phyloP scores from a whole-genome alignment of 129 eudicot species.

The Centella asiatica region DNA sequence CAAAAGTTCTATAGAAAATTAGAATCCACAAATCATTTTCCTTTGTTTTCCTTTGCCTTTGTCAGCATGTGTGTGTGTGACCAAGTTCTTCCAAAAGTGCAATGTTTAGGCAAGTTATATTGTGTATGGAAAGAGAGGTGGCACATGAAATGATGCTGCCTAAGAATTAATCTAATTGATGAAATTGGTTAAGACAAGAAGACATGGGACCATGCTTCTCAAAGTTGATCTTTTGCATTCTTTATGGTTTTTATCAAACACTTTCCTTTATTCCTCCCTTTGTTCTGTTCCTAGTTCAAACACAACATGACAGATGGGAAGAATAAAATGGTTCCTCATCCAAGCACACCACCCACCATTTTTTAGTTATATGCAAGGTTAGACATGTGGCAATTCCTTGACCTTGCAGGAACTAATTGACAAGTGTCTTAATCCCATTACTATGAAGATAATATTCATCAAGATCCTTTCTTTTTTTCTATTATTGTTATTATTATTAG shows the following conservation, averaged over 20 bases:
- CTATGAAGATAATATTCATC: no score
- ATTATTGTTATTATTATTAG: no score
- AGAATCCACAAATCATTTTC: no score
- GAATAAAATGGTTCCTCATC: constrained; percentile 4
- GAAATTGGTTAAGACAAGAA: neutral
- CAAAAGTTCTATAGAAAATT: no score
- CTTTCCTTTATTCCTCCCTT: constrained; percentile 15
- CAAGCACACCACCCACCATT: constrained; percentile 6
- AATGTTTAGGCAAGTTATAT: neutral
- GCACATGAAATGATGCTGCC: constrained; percentile 17
- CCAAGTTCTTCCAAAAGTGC: constrained; percentile 15
- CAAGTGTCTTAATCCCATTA: constrained; percentile 1
- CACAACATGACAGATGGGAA: constrained; percentile 20
- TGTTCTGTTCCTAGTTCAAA: constrained; percentile 20
- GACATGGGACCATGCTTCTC: constrained; percentile 25
- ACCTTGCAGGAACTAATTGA: constrained; percentile 17
- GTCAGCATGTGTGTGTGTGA: neutral
- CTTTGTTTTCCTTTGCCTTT: neutral
- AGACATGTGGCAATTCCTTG: constrained; percentile 11
- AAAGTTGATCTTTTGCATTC: constrained; percentile 21
- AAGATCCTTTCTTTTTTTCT: no score
- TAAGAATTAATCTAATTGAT: neutral
- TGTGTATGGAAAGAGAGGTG: constrained; percentile 1
- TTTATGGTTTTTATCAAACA: constrained; percentile 19
- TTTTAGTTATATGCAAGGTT: constrained; percentile 5